Percentiles rank a stretch among this genome's conserved stretches.
Conservation (phyloP, 345 rosid species). For the rapeseed (Brassica napus) region Da-Ae NC_063452.1:55487501-55488000, state of each 20-base stretch:
- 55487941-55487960: slow-evolving; percentile 72
- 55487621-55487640: slow-evolving; percentile 16
- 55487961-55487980: slow-evolving; percentile 45
- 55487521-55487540: background rate
- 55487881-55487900: slow-evolving; percentile 66
- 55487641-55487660: background rate
- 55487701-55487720: slow-evolving; percentile 15
- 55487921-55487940: slow-evolving; percentile 98
- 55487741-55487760: slow-evolving; percentile 31
- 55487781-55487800: slow-evolving; percentile 39
- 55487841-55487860: slow-evolving; percentile 72
- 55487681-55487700: slow-evolving; percentile 49
- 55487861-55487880: slow-evolving; percentile 80
- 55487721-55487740: slow-evolving; percentile 24
- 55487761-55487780: slow-evolving; percentile 38
- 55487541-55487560: background rate
- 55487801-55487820: slow-evolving; percentile 4
- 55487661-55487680: slow-evolving; percentile 22
- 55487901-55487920: slow-evolving; percentile 62
- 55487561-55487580: background rate
- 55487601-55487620: slow-evolving; percentile 7
- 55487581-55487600: slow-evolving; percentile 9
- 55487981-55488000: slow-evolving; percentile 33
- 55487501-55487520: background rate
- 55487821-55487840: slow-evolving; percentile 83